Conservation (phyloP, 2,329 filamentous ascomycete species). For the Fusarium setosum region DNA sequence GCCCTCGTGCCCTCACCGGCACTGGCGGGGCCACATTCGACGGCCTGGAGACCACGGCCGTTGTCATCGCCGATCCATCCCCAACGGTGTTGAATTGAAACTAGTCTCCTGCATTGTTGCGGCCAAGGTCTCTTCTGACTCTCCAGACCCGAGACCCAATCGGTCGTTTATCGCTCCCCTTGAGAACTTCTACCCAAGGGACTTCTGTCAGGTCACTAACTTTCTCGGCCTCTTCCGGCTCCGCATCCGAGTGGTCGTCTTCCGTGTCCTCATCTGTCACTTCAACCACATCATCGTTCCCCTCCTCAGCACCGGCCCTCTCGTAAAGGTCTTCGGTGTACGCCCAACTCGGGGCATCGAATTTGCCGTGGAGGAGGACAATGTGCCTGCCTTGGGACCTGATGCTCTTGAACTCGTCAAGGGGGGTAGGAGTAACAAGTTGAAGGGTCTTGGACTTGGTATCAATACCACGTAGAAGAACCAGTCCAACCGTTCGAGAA, state of each 20-base stretch:
- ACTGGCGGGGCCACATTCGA: background rate
- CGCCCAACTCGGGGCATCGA: slow-evolving; percentile 77
- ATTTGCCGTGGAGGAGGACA: slow-evolving; percentile 74
- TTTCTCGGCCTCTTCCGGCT: slow-evolving; percentile 40
- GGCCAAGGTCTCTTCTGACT: slow-evolving; percentile 71
- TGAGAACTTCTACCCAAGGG: slow-evolving; percentile 71
- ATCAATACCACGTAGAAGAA: slow-evolving; percentile 78
- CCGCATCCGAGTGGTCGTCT: slow-evolving; percentile 46
- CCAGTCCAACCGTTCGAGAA: slow-evolving; percentile 71
- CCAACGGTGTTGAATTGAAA: background rate
- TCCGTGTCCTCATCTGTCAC: slow-evolving; percentile 50
- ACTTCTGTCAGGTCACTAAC: slow-evolving; percentile 46
- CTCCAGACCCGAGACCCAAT: slow-evolving; percentile 72
- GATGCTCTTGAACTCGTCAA: slow-evolving; percentile 53
- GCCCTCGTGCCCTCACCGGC: background rate
- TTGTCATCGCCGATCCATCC: slow-evolving; percentile 10
- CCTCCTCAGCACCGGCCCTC: slow-evolving; percentile 47
- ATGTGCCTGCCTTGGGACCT: slow-evolving; percentile 59
- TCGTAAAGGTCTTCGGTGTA: slow-evolving; percentile 72
- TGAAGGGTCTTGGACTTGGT: slow-evolving; percentile 64
- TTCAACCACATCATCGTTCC: slow-evolving; percentile 43
- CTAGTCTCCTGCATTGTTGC: slow-evolving; percentile 45
- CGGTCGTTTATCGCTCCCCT: slow-evolving; percentile 65
- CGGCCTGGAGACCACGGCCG: background rate
- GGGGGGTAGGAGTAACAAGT: slow-evolving; percentile 70